phyloP scores from a whole-genome alignment of 1,284 basidiomycete genomes.

The Vanrija sp. region DNA sequence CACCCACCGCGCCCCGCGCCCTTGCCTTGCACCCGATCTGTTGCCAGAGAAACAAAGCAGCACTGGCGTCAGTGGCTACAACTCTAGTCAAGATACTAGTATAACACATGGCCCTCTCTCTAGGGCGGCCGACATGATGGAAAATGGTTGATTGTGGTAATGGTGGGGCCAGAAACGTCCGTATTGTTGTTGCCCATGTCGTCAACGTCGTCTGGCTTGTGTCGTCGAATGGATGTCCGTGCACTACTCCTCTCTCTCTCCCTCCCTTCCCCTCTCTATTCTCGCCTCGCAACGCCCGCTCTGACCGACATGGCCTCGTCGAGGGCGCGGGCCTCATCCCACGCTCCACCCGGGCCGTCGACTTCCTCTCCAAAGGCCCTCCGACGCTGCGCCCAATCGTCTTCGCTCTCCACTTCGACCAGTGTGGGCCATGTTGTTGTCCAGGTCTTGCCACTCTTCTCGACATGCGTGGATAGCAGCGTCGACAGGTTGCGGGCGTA shows the following conservation, averaged over 20 bases:
- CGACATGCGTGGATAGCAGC: conserved; percentile 54
- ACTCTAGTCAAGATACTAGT: too few relatives aligned
- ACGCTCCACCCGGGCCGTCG: conserved; percentile 22
- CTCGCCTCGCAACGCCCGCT: neutral
- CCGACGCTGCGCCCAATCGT: conserved; percentile 75
- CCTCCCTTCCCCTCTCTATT: neutral
- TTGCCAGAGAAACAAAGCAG: too few relatives aligned
- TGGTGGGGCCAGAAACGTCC: neutral
- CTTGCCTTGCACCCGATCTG: too few relatives aligned
- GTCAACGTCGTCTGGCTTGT: too few relatives aligned
- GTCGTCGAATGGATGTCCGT: too few relatives aligned
- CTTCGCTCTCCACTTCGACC: conserved; percentile 61
- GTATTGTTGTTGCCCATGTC: too few relatives aligned
- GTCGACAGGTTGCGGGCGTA: conserved; percentile 76
- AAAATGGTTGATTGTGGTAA: neutral
- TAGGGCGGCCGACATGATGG: neutral
- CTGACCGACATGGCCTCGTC: conserved; percentile 37
- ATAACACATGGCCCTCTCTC: too few relatives aligned
- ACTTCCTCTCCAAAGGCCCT: conserved; percentile 61
- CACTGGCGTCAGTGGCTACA: too few relatives aligned
- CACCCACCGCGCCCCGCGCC: too few relatives aligned
- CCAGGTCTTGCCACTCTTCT: conserved; percentile 6
- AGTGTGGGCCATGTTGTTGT: conserved; percentile 49
- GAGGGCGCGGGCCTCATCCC: conserved; percentile 30
- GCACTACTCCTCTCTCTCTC: too few relatives aligned